Evolutionary conservation across 176 grass and related monocot species (phyloP).

Genomic region (Areca catechu): DNA sequence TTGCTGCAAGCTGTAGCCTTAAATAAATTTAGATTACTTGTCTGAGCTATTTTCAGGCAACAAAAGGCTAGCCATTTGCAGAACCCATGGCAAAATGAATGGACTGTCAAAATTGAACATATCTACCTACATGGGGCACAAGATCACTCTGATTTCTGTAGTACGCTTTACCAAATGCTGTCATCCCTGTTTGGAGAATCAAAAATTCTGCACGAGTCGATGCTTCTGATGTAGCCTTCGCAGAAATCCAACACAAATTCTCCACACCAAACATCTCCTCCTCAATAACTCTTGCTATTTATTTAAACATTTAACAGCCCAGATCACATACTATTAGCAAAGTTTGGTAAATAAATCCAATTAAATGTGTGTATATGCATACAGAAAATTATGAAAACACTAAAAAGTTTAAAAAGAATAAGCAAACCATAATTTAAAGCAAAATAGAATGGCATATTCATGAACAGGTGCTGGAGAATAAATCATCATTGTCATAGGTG

Average conservation of each 20-base stretch:
- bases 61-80: no score
- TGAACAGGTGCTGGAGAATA: no score
- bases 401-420: no score
- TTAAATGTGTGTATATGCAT: no score
- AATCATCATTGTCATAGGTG: no score
- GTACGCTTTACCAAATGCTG: conserved; percentile 29
- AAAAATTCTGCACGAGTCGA: conserved; percentile 10
- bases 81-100: no score
- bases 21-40: no score
- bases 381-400: no score
- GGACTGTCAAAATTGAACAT: not conserved
- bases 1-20: conserved; percentile 19
- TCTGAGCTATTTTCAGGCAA: no score
- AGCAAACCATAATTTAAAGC: no score
- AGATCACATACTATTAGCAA: not conserved
- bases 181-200: conserved; percentile 29
- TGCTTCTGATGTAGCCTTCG: conserved; percentile 20
- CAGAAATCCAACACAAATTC: conserved; percentile 30
- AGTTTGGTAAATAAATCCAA: not conserved
- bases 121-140: conserved; percentile 19
- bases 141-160: conserved; percentile 25
- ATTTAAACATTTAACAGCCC: not conserved
- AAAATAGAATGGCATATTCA: no score
- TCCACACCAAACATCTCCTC: conserved; percentile 33
- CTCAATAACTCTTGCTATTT: conserved; percentile 30